Base-by-base conservation (phyloP, 768 basidiomycete species). In the Xerocomellus intermedius region DNA sequence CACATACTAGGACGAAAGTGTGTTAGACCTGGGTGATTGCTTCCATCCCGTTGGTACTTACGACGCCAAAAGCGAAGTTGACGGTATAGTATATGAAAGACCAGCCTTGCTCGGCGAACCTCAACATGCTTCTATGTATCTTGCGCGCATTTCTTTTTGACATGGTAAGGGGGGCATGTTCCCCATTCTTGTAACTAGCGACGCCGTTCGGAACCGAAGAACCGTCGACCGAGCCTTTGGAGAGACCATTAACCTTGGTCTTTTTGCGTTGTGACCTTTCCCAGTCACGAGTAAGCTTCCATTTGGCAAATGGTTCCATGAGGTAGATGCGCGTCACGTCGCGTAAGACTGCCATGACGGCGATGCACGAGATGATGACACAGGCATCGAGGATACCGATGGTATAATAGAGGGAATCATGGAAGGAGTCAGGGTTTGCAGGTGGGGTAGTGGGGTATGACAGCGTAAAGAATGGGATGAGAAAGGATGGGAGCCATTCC, bases 81-180 rank as follows among this genome's bases (percentile, higher is more conserved):
- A 82, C 52, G 38, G 82, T 74, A 67, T 91, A 94, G 71, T 96
- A 98, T 46, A 91, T 71, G 42, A 86, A 79, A 35, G 84, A 84
- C 91, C 94, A 98, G 53, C 93, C 90, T 73, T 99, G 97, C 70
- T 99, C 97, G 3, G 93, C 91, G 67, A 98, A 98, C 63, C 97
- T 79, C 42, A 90, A 69, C 39, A 94, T 85, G 57, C 83, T 86
- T 65, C 87, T 79, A 55, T 87, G 82, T 55, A 90, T 75, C 61
- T 77, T 80, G 49, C 78, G 82, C 19, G 79, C 74, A 63, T 90
- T 84, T 60, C 76, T 81, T 58, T 64, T 58, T 48, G 66, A 57
- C 61, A 57, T 69, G 55, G 50, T 49, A n/a, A 63, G 43, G 42
- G 60, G 58, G 47, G 48, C 14, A 36, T 49, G 35, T 37, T 55